Evolutionary conservation across 371 early-diverging fungal genomes (phyloP), one percentile per base, ranked within the genome.

Genomic region (Synchytrium microbalum): DNA sequence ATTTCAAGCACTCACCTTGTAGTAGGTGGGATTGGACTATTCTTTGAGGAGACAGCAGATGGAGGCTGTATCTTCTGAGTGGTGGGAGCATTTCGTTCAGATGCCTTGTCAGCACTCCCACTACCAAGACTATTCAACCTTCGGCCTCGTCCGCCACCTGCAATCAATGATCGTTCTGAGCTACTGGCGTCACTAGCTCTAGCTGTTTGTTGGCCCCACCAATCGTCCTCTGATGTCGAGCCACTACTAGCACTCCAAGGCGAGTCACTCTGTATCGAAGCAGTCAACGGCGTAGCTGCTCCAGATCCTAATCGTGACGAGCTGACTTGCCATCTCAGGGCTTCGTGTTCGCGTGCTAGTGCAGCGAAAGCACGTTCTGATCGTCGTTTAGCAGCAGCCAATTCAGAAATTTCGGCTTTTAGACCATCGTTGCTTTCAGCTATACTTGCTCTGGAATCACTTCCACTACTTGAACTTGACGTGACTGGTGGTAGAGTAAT

Each of bases 371-470:
- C 46, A 19, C 46, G 46, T 38, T 38, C 46, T 19, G 46, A 38
- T 5, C 46, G 46, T 38, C 46, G 56, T 56, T 56, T 56, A 24
- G 24, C 29, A 24, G 56, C 24, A 56, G 56, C 24, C 26, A 26
- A 13, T 56, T 56, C 29, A 5, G 56, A 56, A 56, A 56, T 56
- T 26, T 56, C 56, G 56, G 56, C 24, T 56, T 56, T 56, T 5
- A 26, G 56, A 5, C 56, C 56, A 56, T 24, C 56, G 24, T 24
- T 5, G 8, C 8, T 13, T 56, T 56, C 29, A 24, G 56, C 24
- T 5, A 56, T 56, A 13, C 13, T 13, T 5, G 56, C 5, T 5
- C 24, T 8, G 8, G 24, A 26, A 5, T 26, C 56, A 51, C 14
- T 14, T 51, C 14, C 23, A 23, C 51, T 51, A 14, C 23, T 23